These are phyloP conservation scores for Linderniella brevidens DNA, from an alignment of 257 asterid species.

Conservation along the genomic window DNA sequence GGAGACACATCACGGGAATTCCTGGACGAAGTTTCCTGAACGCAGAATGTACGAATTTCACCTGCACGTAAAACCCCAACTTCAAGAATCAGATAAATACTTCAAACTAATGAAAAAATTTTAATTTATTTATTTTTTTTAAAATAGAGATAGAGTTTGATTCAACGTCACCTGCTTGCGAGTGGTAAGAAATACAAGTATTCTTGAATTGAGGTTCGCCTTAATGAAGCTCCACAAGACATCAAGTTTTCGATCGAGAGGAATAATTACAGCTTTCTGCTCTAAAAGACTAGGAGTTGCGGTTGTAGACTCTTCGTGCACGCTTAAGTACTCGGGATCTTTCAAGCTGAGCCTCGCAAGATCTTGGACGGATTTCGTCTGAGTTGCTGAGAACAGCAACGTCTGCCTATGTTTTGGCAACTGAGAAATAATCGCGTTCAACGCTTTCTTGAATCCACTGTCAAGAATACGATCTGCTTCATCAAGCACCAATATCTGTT, in stretches of 20 bases:
- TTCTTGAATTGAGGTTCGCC: slow-evolving; percentile 71
- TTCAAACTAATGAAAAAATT: no score
- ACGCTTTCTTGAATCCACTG: slow-evolving; percentile 55
- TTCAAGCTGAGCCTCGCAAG: slow-evolving; percentile 94
- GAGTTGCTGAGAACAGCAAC: slow-evolving; percentile 84
- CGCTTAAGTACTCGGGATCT: slow-evolving; percentile 89
- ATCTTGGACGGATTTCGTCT: slow-evolving; percentile 84
- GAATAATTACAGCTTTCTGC: slow-evolving; percentile 65
- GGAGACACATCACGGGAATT: slow-evolving; percentile 67
- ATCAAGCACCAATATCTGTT: slow-evolving; percentile 89
- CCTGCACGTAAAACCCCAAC: slow-evolving; percentile 22
- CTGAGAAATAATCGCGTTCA: slow-evolving; percentile 88
- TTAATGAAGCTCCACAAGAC: slow-evolving; percentile 89
- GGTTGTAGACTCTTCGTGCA: slow-evolving; percentile 72
- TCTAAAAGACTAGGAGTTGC: slow-evolving; percentile 78
- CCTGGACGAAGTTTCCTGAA: slow-evolving; percentile 98
- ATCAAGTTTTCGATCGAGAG: slow-evolving; percentile 83
- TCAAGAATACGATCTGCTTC: slow-evolving; percentile 99
- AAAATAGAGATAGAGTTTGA: background rate
- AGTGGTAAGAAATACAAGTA: slow-evolving; percentile 72
- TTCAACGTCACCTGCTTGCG: slow-evolving; percentile 69
- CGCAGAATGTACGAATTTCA: slow-evolving; percentile 59
- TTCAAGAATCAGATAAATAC: no score
- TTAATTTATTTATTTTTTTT: no score
- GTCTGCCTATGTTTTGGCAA: slow-evolving; percentile 82